Evolutionary conservation across 768 basidiomycete species (phyloP).

Genomic region (Vararia minispora): DNA sequence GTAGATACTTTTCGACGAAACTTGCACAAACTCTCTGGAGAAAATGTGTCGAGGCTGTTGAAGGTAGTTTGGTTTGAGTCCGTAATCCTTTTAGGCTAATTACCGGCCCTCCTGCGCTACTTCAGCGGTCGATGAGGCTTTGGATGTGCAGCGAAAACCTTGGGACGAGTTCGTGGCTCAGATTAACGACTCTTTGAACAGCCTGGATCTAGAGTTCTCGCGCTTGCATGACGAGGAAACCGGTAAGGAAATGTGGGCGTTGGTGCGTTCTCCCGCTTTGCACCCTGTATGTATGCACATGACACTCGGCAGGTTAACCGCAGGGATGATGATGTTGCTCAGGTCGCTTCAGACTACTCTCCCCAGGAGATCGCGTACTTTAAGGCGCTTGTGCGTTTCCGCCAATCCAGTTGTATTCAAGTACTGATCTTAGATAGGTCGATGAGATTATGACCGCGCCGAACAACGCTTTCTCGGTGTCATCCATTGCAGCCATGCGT

Average conservation of each 20-base stretch:
- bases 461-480: slow-evolving; percentile 61
- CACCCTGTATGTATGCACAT: neutral
- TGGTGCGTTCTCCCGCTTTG: slow-evolving; percentile 37
- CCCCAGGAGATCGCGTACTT: slow-evolving; percentile 75
- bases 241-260: slow-evolving; percentile 52
- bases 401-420: neutral
- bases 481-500: slow-evolving; percentile 66
- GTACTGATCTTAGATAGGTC: slow-evolving; percentile 36
- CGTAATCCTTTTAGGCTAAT: neutral
- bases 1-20: slow-evolving; percentile 51
- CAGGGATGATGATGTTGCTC: slow-evolving; percentile 72
- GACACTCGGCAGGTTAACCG: slow-evolving; percentile 50
- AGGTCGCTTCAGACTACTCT: slow-evolving; percentile 75
- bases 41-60: slow-evolving; percentile 56
- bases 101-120: neutral
- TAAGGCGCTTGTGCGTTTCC: slow-evolving; percentile 54
- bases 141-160: slow-evolving; percentile 32
- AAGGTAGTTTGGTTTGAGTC: slow-evolving; percentile 30
- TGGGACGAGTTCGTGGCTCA: slow-evolving; percentile 51
- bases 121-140: slow-evolving; percentile 44
- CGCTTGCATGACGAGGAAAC: slow-evolving; percentile 49
- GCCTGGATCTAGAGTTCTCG: slow-evolving; percentile 65
- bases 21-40: slow-evolving; percentile 58
- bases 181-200: slow-evolving; percentile 54
- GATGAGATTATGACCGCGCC: slow-evolving; percentile 83